phyloP scores from a whole-genome alignment of 2,329 filamentous ascomycete genomes.

The Gremmenia infestans region DNA sequence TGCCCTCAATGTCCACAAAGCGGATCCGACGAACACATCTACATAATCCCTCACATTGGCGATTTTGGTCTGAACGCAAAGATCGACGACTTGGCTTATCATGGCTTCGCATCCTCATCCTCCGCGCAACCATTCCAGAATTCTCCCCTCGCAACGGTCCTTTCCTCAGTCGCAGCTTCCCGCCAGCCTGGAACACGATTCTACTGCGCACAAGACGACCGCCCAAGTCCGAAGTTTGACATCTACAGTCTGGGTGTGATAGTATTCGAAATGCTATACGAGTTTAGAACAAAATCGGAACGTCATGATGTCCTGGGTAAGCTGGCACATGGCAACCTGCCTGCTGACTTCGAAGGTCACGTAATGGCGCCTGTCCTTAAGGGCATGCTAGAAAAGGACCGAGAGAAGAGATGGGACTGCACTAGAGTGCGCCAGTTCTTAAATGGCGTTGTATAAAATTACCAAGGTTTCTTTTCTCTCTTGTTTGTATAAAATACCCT shows the following conservation, averaged over 20 bases:
- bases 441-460: not conserved
- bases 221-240: slow-evolving; percentile 28
- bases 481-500: not conserved
- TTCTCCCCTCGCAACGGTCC: slow-evolving; percentile 6
- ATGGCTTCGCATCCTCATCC: not conserved
- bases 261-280: slow-evolving; percentile 55
- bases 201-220: slow-evolving; percentile 42
- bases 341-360: slow-evolving; percentile 21
- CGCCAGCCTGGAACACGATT: slow-evolving; percentile 55
- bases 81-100: slow-evolving; percentile 26
- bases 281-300: slow-evolving; percentile 47
- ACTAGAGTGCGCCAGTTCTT: slow-evolving; percentile 15
- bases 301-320: slow-evolving; percentile 38
- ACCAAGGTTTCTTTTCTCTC: not conserved
- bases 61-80: slow-evolving; percentile 62
- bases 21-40: slow-evolving; percentile 30
- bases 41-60: slow-evolving; percentile 56
- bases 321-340: slow-evolving; percentile 27
- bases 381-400: slow-evolving; percentile 16
- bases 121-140: not conserved
- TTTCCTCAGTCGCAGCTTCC: slow-evolving; percentile 18
- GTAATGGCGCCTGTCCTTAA: slow-evolving; percentile 23
- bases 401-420: slow-evolving; percentile 19
- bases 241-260: slow-evolving; percentile 59
- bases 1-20: slow-evolving; percentile 35